These are phyloP conservation scores for Epichloe baconii DNA, from an alignment of 2,329 filamentous ascomycete genomes.

Conservation along the genomic window DNA sequence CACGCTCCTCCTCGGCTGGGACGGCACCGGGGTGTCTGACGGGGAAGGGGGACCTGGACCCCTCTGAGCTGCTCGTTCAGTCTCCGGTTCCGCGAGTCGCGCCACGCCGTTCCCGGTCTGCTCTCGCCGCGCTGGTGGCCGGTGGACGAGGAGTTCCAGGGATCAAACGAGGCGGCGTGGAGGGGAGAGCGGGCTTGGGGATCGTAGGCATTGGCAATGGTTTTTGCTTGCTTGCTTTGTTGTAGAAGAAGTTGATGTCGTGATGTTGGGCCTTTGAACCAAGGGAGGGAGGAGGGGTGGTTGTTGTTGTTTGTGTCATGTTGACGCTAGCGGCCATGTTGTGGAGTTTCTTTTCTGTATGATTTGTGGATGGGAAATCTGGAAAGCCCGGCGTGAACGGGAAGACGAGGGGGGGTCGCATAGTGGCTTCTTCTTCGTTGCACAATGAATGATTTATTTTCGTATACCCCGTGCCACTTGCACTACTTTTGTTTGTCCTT, in stretches of 20 bases:
- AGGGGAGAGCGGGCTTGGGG: constrained; percentile 25
- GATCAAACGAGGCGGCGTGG: constrained; percentile 41
- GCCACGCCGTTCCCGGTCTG: constrained; percentile 52
- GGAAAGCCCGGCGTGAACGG: too few relatives aligned
- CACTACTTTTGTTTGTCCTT: too few relatives aligned
- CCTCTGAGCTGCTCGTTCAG: constrained; percentile 57
- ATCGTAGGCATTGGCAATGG: constrained; percentile 5
- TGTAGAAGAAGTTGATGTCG: not conserved
- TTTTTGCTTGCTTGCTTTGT: not conserved
- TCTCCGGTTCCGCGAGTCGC: constrained; percentile 54
- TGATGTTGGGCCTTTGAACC: too few relatives aligned
- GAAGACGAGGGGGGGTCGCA: too few relatives aligned
- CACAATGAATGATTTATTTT: too few relatives aligned
- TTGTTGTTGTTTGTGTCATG: too few relatives aligned
- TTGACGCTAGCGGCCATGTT: too few relatives aligned
- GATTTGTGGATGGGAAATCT: too few relatives aligned
- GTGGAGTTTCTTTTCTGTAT: too few relatives aligned
- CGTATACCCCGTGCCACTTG: too few relatives aligned
- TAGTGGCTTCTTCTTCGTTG: too few relatives aligned
- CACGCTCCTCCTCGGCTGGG: constrained; percentile 25
- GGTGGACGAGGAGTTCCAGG: constrained; percentile 61
- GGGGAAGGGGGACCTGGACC: constrained; percentile 21
- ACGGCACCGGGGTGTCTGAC: not conserved
- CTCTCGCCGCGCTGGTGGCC: constrained; percentile 71
- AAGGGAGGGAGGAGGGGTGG: too few relatives aligned